Evolutionary conservation across 495 filamentous ascomycete species (phyloP), one percentile per base, ranked within the genome.

Genomic region (Durotheca rogersii): DNA sequence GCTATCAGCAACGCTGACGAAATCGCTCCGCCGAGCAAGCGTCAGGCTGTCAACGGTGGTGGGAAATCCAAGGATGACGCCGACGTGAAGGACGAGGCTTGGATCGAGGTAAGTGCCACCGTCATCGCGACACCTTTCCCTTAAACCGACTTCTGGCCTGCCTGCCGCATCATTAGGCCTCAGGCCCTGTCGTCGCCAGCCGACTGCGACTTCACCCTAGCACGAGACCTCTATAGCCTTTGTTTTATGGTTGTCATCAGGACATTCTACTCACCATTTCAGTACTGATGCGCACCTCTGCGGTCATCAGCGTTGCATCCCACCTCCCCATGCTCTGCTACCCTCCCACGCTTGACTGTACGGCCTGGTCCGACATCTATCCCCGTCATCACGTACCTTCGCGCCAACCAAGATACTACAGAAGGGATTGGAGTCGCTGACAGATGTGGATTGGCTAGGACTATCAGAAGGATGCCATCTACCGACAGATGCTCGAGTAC

Each of bases 391-490:
- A 54, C 53, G 37, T 54, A 55, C 36, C 58, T 43, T 54, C 44
- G 44, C 47, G 41, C 58, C 46, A 45, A 42, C 45, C 56, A 44
- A 50, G 36, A 50, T 55, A 41, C 60, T 41, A 21, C 19, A 35
- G 45, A 50, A 43, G 47, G 45, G 47, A 15, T 23, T 36, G 38
- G 41, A 47, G 47, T 60, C 47, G 53, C 62, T 65, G 54, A 65
- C 48, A 53, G 49, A 60, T 45, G 46, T 63, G 64, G 67, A 61
- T 62, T 67, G 62, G 69, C 67, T 66, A 98, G 93, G 82, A 85
- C 58, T 96, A 89, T 64, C 90, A 95, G 73, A 98, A 98, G 69
- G 93, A 96, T 77, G 93, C 93, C 48, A 96, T 98, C 63, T 84
- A 87, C 65, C 88, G 93, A 20, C 92, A 96, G 64, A 96, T 98